These are phyloP conservation scores for Helotiales sp. DNA, from an alignment of 2,329 filamentous ascomycete genomes.

Conservation along the genomic window DNA sequence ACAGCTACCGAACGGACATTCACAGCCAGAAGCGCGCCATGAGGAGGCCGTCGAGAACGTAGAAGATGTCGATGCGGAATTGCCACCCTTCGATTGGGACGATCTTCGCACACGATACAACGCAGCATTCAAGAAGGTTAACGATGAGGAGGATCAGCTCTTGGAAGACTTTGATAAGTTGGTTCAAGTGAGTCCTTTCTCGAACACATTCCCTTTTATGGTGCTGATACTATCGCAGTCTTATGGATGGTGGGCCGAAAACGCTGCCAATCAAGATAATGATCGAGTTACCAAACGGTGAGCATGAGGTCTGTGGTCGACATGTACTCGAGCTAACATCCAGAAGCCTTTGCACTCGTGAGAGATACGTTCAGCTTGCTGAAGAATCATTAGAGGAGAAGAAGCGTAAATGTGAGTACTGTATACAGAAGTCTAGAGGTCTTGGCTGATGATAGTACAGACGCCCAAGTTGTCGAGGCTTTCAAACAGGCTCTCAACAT, in stretches of 20 bases:
- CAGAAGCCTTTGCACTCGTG: slow-evolving; percentile 72
- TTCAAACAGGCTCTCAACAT: slow-evolving; percentile 60
- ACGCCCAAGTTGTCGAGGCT: slow-evolving; percentile 58
- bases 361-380: slow-evolving; percentile 71
- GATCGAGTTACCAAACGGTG: slow-evolving; percentile 77
- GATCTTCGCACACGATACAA: slow-evolving; percentile 71
- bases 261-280: slow-evolving; percentile 71
- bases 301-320: slow-evolving; percentile 14
- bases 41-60: slow-evolving; percentile 5
- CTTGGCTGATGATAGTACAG: slow-evolving; percentile 35
- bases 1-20: not conserved
- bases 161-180: slow-evolving; percentile 66
- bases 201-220: not conserved
- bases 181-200: slow-evolving; percentile 41
- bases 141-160: slow-evolving; percentile 63
- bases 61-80: slow-evolving; percentile 12
- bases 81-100: slow-evolving; percentile 68
- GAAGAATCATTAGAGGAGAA: slow-evolving; percentile 72
- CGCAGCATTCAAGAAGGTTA: slow-evolving; percentile 61
- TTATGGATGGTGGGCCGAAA: slow-evolving; percentile 76
- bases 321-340: slow-evolving; percentile 10
- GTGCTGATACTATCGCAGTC: slow-evolving; percentile 51
- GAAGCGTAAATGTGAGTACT: slow-evolving; percentile 73
- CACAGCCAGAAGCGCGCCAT: slow-evolving; percentile 1
- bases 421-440: not conserved